These are phyloP conservation scores for Pseudonitzschia multiseries DNA, from an alignment of 108 stramenopile species.

Conservation along the genomic window DNA sequence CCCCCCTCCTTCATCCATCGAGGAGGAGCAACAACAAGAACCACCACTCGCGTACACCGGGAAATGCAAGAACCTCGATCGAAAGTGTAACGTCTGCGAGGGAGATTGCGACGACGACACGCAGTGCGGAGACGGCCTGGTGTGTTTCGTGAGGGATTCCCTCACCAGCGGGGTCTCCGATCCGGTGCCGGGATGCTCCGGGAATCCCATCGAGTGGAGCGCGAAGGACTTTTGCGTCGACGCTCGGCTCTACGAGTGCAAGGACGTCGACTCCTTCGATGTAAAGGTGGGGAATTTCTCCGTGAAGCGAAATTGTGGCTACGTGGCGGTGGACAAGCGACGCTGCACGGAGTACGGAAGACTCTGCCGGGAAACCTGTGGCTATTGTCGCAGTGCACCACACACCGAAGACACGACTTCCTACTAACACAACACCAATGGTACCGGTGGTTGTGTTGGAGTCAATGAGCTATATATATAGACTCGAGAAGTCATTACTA, in stretches of 20 bases:
- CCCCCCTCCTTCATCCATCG: neutral
- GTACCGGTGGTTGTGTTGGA: too few relatives aligned
- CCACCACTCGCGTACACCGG: neutral
- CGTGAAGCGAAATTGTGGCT: neutral
- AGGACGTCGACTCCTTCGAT: neutral
- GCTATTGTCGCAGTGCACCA: neutral
- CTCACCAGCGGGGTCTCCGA: neutral
- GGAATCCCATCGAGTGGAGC: neutral
- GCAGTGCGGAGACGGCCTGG: conserved; percentile 7
- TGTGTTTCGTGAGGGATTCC: conserved; percentile 10
- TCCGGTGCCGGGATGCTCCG: neutral
- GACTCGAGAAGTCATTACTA: too few relatives aligned
- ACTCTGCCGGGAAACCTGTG: conserved; percentile 3
- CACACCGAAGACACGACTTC: neutral
- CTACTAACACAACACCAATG: neutral
- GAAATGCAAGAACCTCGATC: neutral
- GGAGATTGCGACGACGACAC: conserved; percentile 17
- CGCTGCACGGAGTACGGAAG: conserved; percentile 11
- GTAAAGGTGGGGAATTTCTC: conserved; percentile 6
- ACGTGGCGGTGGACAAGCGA: neutral
- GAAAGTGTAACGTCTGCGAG: conserved; percentile 1
- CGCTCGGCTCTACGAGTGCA: neutral
- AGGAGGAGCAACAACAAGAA: too few relatives aligned
- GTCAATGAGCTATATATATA: neutral
- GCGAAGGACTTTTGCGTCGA: conserved; percentile 12